Percentiles rank a stretch among this genome's conserved stretches.
These are phyloP conservation scores for Vitis hybrid DNA, from an alignment of 177 flowering plant species.

Conservation along the genomic window DNA sequence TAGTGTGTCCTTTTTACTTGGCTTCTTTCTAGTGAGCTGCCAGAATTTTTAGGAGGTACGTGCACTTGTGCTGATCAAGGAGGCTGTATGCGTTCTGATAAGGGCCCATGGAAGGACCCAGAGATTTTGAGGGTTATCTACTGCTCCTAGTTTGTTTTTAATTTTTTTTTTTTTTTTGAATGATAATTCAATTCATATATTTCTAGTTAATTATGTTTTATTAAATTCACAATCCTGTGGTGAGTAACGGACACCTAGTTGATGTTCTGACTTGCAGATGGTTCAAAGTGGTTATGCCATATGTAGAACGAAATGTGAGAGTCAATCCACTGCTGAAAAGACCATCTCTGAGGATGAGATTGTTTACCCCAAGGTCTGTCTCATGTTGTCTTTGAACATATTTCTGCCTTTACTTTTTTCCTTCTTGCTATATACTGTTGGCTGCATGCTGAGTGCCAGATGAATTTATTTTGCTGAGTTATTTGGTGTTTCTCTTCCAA, in stretches of 20 bases:
- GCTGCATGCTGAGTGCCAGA: neutral
- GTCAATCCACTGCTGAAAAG: constrained; percentile 46
- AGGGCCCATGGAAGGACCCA: constrained; percentile 59
- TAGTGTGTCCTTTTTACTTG: neutral
- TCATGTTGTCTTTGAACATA: neutral
- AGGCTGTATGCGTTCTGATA: constrained; percentile 57
- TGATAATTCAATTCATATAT: neutral
- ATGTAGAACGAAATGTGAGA: constrained; percentile 35
- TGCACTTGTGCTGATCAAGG: constrained; percentile 58
- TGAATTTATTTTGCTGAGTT: neutral
- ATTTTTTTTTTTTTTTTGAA: neutral
- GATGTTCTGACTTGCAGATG: constrained; percentile 39
- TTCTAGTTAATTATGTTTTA: neutral
- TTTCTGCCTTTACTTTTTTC: neutral
- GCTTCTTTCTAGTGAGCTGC: constrained; percentile 42
- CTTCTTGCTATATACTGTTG: neutral
- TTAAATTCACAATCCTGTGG: neutral
- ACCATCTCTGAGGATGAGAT: constrained; percentile 53
- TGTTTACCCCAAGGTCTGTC: constrained; percentile 34
- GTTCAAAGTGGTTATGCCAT: constrained; percentile 75
- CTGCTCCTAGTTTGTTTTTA: neutral
- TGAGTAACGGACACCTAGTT: neutral
- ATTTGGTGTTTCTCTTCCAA: constrained; percentile 7
- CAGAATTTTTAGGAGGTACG: constrained; percentile 54
- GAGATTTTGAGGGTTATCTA: constrained; percentile 40